Evolutionary conservation across 305 asterid genomes (phyloP), one percentile per base, ranked within the genome.

Genomic region (Fraxinus platypoda): DNA sequence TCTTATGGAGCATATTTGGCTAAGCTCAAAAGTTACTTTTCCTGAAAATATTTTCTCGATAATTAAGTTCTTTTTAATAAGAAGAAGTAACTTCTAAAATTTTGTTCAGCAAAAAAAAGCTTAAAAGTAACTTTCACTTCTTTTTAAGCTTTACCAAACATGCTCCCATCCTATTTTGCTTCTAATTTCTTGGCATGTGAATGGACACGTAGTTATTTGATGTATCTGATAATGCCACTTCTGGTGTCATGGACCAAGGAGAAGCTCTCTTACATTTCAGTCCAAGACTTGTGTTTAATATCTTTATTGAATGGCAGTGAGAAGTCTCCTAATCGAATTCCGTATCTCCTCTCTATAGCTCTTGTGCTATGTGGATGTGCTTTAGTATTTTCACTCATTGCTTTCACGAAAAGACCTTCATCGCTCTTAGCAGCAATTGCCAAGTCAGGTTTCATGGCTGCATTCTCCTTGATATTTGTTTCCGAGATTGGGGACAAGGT

Each of bases 401-500:
- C 90, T 83, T 89, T 89, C 80, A 75, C 72, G 4, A 91, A 89
- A 87, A 88, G 93, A 70, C 91, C 95, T 71, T 86, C 94, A 49
- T 87, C 92, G 62, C 78, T 89, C 71, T 83, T 93, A 85, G 91
- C 87, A 30, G 91, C 97, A 72, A 82, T 93, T 76, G 85, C 97
- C 1, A 93, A 91, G 87, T 90, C 97, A 7, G 97, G 95, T 81
- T 93, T 93, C 86, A 88, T 95, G 62, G 95, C 97, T 78, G 97
- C 97, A 8, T 91, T 93, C 89, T 89, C 95, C 1, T 83, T 91
- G 86, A 93, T 93, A 82, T 93, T 91, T 85, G 93, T 93, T 75
- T 93, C 95, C 13, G 97, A 93, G 86, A 93, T 93, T 78, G 97
- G 95, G 78, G 97, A 93, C 90, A 93, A 93, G 95, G 95, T 91